phyloP scores from a whole-genome alignment of 768 basidiomycete genomes.

The Termitomyces sp. region DNA sequence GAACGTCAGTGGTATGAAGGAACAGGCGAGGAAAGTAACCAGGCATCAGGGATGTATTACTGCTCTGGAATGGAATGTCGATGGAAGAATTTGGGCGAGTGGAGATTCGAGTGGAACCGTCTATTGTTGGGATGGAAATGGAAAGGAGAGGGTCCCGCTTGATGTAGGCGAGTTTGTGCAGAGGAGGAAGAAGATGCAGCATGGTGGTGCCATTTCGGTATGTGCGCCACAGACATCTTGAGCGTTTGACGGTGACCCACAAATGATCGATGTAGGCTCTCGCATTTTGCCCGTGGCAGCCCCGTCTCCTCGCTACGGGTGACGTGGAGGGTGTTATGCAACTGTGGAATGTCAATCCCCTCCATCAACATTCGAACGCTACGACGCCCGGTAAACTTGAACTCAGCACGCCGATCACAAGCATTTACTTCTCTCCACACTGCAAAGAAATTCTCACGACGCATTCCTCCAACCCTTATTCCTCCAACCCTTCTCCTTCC shows the following conservation, averaged over 20 bases:
- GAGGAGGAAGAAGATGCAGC: constrained; percentile 68
- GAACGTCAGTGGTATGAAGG: constrained; percentile 39
- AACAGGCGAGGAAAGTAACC: constrained; percentile 61
- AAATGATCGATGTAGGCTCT: constrained; percentile 51
- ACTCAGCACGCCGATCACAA: constrained; percentile 59
- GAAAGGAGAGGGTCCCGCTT: constrained; percentile 37
- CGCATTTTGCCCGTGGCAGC: constrained; percentile 90
- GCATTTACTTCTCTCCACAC: constrained; percentile 72
- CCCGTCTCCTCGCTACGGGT: constrained; percentile 74
- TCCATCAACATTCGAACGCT: constrained; percentile 42
- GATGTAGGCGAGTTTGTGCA: constrained; percentile 54
- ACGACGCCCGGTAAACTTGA: constrained; percentile 41
- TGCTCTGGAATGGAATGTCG: constrained; percentile 62
- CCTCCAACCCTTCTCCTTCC: not conserved
- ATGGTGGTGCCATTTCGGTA: constrained; percentile 56
- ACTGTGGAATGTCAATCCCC: constrained; percentile 50
- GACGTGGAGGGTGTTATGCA: constrained; percentile 55
- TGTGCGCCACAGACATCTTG: constrained; percentile 10
- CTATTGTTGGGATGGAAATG: constrained; percentile 67
- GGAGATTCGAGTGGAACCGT: constrained; percentile 76
- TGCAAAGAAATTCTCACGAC: constrained; percentile 75
- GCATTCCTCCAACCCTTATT: not conserved
- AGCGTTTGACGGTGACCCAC: not conserved
- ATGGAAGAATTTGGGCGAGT: constrained; percentile 67
- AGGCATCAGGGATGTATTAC: constrained; percentile 69